phyloP scores from a whole-genome alignment of 2,329 filamentous ascomycete species.

The Calycina herbarum region DNA sequence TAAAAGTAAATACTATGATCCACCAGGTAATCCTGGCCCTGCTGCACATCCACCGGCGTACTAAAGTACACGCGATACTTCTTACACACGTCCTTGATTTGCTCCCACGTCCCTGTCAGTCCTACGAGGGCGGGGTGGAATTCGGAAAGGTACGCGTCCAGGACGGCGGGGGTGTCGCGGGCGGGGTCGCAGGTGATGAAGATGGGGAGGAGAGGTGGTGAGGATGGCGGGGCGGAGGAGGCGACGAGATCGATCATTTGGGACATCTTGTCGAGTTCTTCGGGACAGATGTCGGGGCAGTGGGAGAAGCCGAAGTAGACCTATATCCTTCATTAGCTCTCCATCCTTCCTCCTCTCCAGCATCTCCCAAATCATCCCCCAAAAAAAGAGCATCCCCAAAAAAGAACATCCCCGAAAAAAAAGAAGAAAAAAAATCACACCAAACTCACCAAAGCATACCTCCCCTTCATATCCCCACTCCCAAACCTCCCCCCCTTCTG shows the following conservation, averaged over 20 bases:
- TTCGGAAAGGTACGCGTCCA: slow-evolving; percentile 84
- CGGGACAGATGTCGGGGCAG: slow-evolving; percentile 97
- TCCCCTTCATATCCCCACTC: slow-evolving; percentile 79
- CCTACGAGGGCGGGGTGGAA: slow-evolving; percentile 88
- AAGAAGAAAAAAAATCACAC: no score
- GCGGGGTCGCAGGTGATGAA: slow-evolving; percentile 97
- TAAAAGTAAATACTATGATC: slow-evolving; percentile 99
- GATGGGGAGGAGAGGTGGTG: slow-evolving; percentile 58
- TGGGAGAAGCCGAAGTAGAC: slow-evolving; percentile 99
- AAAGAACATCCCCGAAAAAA: not conserved
- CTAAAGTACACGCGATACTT: slow-evolving; percentile 96
- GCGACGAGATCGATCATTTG: slow-evolving; percentile 76
- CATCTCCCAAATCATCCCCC: not conserved
- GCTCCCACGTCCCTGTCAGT: slow-evolving; percentile 88
- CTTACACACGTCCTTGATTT: slow-evolving; percentile 94
- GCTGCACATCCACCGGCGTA: slow-evolving; percentile 83
- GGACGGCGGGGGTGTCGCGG: slow-evolving; percentile 80
- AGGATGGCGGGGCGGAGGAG: slow-evolving; percentile 35
- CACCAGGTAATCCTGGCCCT: slow-evolving; percentile 94
- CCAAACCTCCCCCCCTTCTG: slow-evolving; percentile 78
- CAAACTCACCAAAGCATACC: slow-evolving; percentile 69
- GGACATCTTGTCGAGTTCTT: slow-evolving; percentile 99
- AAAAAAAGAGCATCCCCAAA: not conserved
- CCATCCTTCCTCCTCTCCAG: not conserved
- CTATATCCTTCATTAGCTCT: slow-evolving; percentile 43